Evolutionary conservation across 768 basidiomycete genomes (phyloP), one percentile per base, ranked within the genome.

Genomic region (Rhizopogon vesiculosus): DNA sequence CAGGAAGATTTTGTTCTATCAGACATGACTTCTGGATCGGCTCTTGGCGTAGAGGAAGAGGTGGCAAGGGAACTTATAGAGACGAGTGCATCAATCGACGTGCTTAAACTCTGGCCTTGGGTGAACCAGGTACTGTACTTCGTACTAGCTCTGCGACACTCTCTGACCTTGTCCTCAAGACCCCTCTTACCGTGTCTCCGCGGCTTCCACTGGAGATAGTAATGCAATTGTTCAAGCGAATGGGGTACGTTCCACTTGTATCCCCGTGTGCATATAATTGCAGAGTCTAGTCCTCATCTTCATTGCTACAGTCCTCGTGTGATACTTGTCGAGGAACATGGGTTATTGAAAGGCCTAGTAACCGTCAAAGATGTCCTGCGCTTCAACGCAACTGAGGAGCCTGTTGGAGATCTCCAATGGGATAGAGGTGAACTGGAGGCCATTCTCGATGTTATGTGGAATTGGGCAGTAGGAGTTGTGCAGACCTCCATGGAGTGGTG

Each of bases 341-440:
- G 96, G 9, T 71, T 75, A 35, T 77, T 99, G 10, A 82, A 79
- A 8, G 97, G 97, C 1, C 75, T 99, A 29, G 85, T 98, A 38
- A 98, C 95, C 0, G 91, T 98, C 45, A 99, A 99, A 68, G 97
- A 99, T 64, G 93, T 98, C 3, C 73, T 99, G 15, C 87, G 87
- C 51, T 93, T 95, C 65, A 96, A 90, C 55, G 77, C 82, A 15
- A 80, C 79, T 29, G 79, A 83, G 63, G 78, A 78, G 56, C 76
- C 78, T 15, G 77, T 77, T 38, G 75, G 74, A 45, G 73, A 78
- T 45, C 77, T 76, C 12, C 81, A 81, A 10, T 84, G 82, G 83
- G 81, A 83, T 61, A 79, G 77, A 41, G 85, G 84, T 5, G 84
- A 85, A n/a, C 69, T 87, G 12, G 84, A 86, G 62, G 83, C 81